Percentiles rank a stretch among this genome's conserved stretches.
phyloP scores from a whole-genome alignment of 2,329 filamentous ascomycete genomes.

The Ceratocystis albifundus region DNA sequence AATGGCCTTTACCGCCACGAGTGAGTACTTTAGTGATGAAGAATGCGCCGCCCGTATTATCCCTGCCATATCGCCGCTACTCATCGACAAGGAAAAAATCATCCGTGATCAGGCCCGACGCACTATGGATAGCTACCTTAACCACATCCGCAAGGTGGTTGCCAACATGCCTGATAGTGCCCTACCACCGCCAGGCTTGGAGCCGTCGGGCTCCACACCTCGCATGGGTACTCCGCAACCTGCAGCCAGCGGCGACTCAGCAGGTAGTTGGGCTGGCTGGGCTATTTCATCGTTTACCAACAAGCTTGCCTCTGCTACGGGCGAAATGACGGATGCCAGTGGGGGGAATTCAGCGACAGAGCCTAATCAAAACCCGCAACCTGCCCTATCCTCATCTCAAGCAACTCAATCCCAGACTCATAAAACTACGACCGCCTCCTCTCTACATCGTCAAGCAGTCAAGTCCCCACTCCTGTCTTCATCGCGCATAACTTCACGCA shows the following conservation, averaged over 20 bases:
- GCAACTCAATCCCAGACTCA: conserved; percentile 27
- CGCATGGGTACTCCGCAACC: conserved; percentile 70
- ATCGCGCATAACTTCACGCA: conserved; percentile 33
- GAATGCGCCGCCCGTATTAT: conserved; percentile 77
- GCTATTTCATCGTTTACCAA: conserved; percentile 98
- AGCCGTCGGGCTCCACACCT: conserved; percentile 44
- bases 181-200: conserved; percentile 52
- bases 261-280: conserved; percentile 77
- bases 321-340: conserved; percentile 62
- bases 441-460: conserved; percentile 49
- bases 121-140: conserved; percentile 74
- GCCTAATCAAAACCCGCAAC: conserved; percentile 27
- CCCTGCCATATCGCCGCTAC: conserved; percentile 67
- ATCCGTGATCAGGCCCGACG: conserved; percentile 86
- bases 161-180: conserved; percentile 68
- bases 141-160: conserved; percentile 68
- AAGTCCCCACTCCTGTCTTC: conserved; percentile 39
- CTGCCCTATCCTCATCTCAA: conserved; percentile 33
- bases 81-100: conserved; percentile 92
- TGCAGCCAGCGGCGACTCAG: conserved; percentile 33
- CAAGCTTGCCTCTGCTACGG: conserved; percentile 71
- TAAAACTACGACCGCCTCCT: conserved; percentile 43
- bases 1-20: conserved; percentile 72
- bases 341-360: conserved; percentile 25
- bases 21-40: conserved; percentile 77